A percentile compares a stretch with the other conserved stretches of the same genome.
Evolutionary conservation across 805 yeast species (phyloP).

Genomic region (Lipomyces sp.): DNA sequence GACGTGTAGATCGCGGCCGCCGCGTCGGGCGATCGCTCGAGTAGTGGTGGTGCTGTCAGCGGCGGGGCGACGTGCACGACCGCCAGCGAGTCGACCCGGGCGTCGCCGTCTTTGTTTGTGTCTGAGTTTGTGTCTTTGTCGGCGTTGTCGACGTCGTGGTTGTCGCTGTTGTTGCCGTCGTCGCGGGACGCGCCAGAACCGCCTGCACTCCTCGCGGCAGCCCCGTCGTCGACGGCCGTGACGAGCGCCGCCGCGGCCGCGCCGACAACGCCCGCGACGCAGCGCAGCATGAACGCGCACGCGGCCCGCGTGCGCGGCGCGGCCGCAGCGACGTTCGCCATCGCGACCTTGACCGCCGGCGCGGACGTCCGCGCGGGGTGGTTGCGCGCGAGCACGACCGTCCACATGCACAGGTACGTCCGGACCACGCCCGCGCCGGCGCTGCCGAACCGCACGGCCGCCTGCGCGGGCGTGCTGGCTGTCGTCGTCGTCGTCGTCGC

Average conservation of each 20-base stretch:
- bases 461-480: conserved; percentile 2
- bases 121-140: neutral
- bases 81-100: neutral
- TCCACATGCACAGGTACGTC: conserved; percentile 12
- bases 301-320: conserved; percentile 2
- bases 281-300: conserved; percentile 7
- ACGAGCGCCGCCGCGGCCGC: neutral
- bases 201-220: too few relatives aligned
- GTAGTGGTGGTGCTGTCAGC: neutral
- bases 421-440: conserved; percentile 3
- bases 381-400: conserved; percentile 8
- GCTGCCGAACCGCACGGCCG: conserved; percentile 6
- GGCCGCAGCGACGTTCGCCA: conserved; percentile 7
- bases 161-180: too few relatives aligned
- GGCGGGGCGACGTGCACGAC: neutral
- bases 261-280: conserved; percentile 3
- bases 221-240: too few relatives aligned
- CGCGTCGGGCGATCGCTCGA: neutral
- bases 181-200: too few relatives aligned
- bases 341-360: conserved; percentile 8
- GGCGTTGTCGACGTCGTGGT: too few relatives aligned
- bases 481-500: neutral
- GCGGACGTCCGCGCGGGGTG: conserved; percentile 9
- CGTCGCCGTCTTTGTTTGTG: neutral
- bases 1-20: conserved; percentile 12